Evolutionary conservation across 768 basidiomycete genomes (phyloP), one percentile per base, ranked within the genome.

Genomic region (Arthromyces matolae): DNA sequence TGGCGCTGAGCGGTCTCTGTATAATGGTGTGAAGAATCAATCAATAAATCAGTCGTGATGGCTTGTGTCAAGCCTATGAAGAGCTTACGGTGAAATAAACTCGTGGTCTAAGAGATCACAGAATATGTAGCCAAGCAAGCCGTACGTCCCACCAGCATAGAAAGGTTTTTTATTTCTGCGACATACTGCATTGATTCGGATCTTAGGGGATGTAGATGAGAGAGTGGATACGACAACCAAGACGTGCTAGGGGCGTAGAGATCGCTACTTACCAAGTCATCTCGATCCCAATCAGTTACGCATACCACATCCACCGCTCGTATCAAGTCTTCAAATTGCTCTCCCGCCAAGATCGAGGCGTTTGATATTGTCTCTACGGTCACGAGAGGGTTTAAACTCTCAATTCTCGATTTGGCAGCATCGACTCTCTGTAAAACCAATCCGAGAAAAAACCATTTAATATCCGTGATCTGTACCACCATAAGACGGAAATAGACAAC

Each of bases 131-230:
- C 95, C 95, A 37, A 84, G 71, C 50, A 94, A 73, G 18, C 95
- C 95, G 63, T 92, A 94, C 13, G 88, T 86, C 9, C 90, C 90
- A 1, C 93, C 93, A n/a, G 86, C 82, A 58, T 96, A 97, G 63
- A 98, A 86, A 5, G 89, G 84, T 52, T 85, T 92, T 34, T 73
- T 70, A 40, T 79, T 71, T 47, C 77, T 75, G 50, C 93, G 77
- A 64, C 93, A 92, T n/a, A 81, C 73, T 42, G 80, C 77, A 64
- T 97, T 94, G 45, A 94, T 74, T 40, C 69, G 72, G 56, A 87
- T 75, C 95, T 97, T 61, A 29, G 41, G 45, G 28, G 25, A 16
- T 18, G 20, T 45, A 45, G 55, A 38, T 35, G 31, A 45, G 14
- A 27, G 56, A 36, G 40, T 57, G 35, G 62, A 27, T 20, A 19